Percentiles rank a stretch among this genome's conserved stretches.
phyloP scores from a whole-genome alignment of 257 asterid species.

The Coffea eugenioides region DNA sequence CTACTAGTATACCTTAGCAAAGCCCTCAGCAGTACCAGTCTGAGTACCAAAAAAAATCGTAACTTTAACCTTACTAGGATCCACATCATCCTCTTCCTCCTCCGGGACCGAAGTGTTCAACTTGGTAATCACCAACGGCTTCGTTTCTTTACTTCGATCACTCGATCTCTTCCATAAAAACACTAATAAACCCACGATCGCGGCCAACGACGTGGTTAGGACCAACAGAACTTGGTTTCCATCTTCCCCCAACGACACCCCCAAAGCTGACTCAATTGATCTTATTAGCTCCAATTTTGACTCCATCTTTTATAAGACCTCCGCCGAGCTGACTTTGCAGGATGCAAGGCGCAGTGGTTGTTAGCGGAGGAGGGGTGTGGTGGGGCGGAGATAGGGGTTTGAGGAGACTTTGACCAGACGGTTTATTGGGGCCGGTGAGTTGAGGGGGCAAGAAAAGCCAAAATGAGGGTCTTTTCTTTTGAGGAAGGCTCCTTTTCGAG shows the following conservation, averaged over 20 bases:
- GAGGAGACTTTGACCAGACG: slow-evolving; percentile 17
- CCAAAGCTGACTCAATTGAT: slow-evolving; percentile 55
- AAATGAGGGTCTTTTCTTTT: too few relatives aligned
- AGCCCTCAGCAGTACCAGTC: slow-evolving; percentile 86
- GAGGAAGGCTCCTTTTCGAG: too few relatives aligned
- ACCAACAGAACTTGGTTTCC: slow-evolving; percentile 38
- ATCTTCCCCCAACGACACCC: slow-evolving; percentile 52
- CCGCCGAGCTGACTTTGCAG: neutral
- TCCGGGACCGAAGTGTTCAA: slow-evolving; percentile 22
- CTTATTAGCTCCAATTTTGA: slow-evolving; percentile 49
- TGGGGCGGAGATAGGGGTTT: neutral
- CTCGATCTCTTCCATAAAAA: slow-evolving; percentile 63
- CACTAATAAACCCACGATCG: slow-evolving; percentile 46
- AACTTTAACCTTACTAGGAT: slow-evolving; percentile 56
- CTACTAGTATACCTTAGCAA: slow-evolving; percentile 56
- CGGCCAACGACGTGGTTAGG: slow-evolving; percentile 63
- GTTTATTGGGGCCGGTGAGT: slow-evolving; percentile 7
- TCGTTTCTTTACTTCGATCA: slow-evolving; percentile 46
- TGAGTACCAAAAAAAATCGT: slow-evolving; percentile 74
- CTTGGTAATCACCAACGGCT: slow-evolving; percentile 46
- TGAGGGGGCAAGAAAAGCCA: too few relatives aligned
- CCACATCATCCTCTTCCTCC: slow-evolving; percentile 53
- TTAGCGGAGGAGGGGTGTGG: neutral
- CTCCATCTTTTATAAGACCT: slow-evolving; percentile 28
- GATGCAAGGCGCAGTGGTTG: neutral